Base-by-base conservation (phyloP, 768 basidiomycete species). In the Collybiopsis luxurians region DNA sequence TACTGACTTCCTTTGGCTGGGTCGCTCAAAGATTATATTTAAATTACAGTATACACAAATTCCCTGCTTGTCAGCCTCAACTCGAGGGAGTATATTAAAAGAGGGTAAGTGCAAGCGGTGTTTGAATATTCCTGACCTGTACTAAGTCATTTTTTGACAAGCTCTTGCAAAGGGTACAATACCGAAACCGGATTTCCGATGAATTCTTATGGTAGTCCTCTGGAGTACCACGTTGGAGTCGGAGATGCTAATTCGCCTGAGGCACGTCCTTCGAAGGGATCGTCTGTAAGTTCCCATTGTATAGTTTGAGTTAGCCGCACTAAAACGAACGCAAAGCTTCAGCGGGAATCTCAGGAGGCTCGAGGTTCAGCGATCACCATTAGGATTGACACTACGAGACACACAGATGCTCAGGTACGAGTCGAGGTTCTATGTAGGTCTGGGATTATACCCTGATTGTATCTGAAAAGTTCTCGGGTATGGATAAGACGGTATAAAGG, bases 41-140 rank as follows among this genome's bases (percentile, higher is more conserved):
- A 10, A 27, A 11, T 19, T 30, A n/a, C 48, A 56, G 55, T 56
- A 10, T 56, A 56, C 55, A 49, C 55, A 2, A 56, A 56, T 23
- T 56, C 55, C 15, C 30, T 56, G 10, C 19, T 56, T 24, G 55
- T 49, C n/a, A 30, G 45, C 6, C 31, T 56, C 5, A 56, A 56
- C 55, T 46, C 45, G 15, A 27, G 55, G 24, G 30, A 49, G 10
- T 46, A 36, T n/a, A 56, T 48, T 11, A 27, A 38, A 19, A 36
- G 23, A 39, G 50, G 50, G 50, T 51, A 39, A n/a, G 55, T 1
- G 53, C 58, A 28, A n/a, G n/a, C n/a, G n/a, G n/a, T n/a, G n/a
- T n/a, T n/a, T n/a, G n/a, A 30, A 10, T 11, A 26, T 43, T 43
- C 10, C n/a, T 7, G n/a, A n/a, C n/a, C n/a, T n/a, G n/a, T 4